Evolutionary conservation across 257 asterid genomes (phyloP).

Genomic region (Solanum bulbocastanum): DNA sequence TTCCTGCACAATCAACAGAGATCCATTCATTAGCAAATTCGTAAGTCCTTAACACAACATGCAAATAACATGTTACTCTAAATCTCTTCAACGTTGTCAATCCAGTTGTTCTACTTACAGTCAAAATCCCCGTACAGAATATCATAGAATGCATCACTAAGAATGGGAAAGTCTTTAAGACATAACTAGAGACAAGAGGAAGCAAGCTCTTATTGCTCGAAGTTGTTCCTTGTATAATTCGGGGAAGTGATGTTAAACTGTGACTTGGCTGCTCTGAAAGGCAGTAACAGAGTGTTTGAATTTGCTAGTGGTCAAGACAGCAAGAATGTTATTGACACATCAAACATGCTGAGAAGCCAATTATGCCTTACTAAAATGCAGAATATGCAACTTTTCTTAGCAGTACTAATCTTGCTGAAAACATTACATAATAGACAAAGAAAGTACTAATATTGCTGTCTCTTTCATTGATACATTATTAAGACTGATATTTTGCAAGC

Average conservation of each 20-base stretch:
- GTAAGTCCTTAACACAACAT: not conserved
- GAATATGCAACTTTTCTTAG: not conserved
- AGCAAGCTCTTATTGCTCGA: not conserved
- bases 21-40: not conserved
- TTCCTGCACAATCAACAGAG: conserved; percentile 45
- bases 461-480: not conserved
- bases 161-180: not conserved
- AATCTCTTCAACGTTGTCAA: not conserved
- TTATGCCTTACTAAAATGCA: not conserved
- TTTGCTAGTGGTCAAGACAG: not conserved
- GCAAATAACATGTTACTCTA: not conserved
- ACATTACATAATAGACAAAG: not conserved
- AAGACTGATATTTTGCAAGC: not conserved
- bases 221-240: not conserved
- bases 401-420: not conserved
- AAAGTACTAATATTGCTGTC: not conserved
- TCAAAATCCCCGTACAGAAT: not conserved
- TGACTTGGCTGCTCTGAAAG: not conserved
- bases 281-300: not conserved
- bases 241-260: not conserved
- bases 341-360: not conserved
- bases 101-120: not conserved
- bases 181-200: not conserved
- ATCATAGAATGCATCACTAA: not conserved
- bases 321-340: not conserved